Base-by-base conservation (phyloP, 1,284 basidiomycete genomes). In the Fomitopsis betulina region DNA sequence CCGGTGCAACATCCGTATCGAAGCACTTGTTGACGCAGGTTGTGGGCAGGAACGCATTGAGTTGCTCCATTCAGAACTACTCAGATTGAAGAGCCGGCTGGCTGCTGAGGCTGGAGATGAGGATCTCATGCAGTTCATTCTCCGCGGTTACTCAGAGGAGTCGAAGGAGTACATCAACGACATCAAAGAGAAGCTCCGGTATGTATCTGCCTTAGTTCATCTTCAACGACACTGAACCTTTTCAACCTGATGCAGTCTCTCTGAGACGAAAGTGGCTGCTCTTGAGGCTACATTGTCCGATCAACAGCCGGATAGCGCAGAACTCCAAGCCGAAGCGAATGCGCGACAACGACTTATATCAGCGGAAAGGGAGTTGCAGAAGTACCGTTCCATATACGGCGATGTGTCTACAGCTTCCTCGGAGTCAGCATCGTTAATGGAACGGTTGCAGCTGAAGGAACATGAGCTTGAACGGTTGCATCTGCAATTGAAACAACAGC, bases 61-160 rank as follows among this genome's bases (percentile, higher is more conserved):
- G 6, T 82, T 86, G 23, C 72, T 98, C 40, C 75, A 84, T 57
- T 90, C 88, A 2, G 93, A 98, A 72, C 77, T 93, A 17, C 80
- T 79, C 50, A 80, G 96, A 33, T 76, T 92, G 60, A 93, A 90
- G 69, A 82, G 90, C 51, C 82, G 85, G 39, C 75, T 96, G 7
- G 94, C 91, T 15, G 92, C 94, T 0, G 76, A 85, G 42, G 79
- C 82, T 3, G 86, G 89, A 6, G 82, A 92, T 35, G 82, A 86
- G 60, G 87, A 91, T 53, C 77, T 93, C 50, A 80, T 96, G 66
- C 74, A 77, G 2, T 92, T 91, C 68, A 78, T 95, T 62, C 76
- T 85, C 63, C 76, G 78, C 51, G 82, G 80, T n/a, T 77, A 80
- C 23, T 76, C 76, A 2, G 81, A 86, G 32, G 82, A 86, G 56